Evolutionary conservation across 345 rosid genomes (phyloP).

Genomic region (Cardamine chenopodiifolia): DNA sequence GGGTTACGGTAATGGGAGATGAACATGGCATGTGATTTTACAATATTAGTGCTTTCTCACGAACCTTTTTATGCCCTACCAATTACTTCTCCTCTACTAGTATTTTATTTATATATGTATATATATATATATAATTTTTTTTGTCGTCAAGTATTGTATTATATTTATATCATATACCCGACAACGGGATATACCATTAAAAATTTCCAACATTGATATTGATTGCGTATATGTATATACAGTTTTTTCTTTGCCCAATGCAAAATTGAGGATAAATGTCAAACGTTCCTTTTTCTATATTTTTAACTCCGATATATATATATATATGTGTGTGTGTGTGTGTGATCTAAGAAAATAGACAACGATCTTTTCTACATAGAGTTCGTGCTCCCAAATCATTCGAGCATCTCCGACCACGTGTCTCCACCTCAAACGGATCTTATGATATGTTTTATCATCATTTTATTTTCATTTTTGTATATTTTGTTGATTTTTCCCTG

Average conservation of each 20-base stretch:
- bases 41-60: constrained; percentile 43
- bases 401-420: constrained; percentile 42
- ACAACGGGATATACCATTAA: too few relatives aligned
- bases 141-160: too few relatives aligned
- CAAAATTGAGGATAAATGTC: neutral
- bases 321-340: too few relatives aligned
- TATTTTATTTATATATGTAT: neutral
- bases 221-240: neutral
- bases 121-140: too few relatives aligned
- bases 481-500: constrained; percentile 34
- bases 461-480: neutral
- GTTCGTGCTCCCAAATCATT: constrained; percentile 45
- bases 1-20: constrained; percentile 37
- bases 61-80: constrained; percentile 39
- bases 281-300: neutral
- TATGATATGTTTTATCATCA: constrained; percentile 2
- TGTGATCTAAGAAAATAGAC: constrained; percentile 18
- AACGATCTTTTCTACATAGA: constrained; percentile 27
- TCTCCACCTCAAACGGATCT: constrained; percentile 45
- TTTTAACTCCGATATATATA: neutral
- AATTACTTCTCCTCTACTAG: constrained; percentile 28
- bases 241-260: constrained; percentile 1
- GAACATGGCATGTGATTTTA: constrained; percentile 45
- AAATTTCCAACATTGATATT: too few relatives aligned
- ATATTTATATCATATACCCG: too few relatives aligned